phyloP scores from a whole-genome alignment of 2,329 filamentous ascomycete species.

The Scedosporium dehoogii region DNA sequence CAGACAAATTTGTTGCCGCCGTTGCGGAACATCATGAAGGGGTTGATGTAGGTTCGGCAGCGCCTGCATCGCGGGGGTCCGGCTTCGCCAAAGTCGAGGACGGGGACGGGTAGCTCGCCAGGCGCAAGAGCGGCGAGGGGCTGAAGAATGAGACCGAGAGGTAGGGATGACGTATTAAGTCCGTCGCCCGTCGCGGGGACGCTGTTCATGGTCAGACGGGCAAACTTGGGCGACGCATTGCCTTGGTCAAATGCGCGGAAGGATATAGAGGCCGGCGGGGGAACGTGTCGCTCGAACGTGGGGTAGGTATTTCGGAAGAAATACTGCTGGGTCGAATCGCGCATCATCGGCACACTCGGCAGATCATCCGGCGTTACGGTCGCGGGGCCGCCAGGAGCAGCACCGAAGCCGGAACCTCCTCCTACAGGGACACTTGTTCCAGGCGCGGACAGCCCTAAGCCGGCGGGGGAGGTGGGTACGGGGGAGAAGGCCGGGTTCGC shows the following conservation, averaged over 20 bases:
- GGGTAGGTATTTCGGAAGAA: conserved; percentile 85
- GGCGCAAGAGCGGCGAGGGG: conserved; percentile 74
- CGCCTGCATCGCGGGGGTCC: conserved; percentile 86
- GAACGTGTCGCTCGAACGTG: conserved; percentile 88
- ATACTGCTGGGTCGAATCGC: conserved; percentile 73
- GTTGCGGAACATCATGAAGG: conserved; percentile 94
- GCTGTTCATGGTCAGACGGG: conserved; percentile 84
- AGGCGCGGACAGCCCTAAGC: conserved; percentile 10
- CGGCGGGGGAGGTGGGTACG: conserved; percentile 13
- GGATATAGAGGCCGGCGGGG: conserved; percentile 77
- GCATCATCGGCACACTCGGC: conserved; percentile 77
- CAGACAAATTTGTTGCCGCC: conserved; percentile 96
- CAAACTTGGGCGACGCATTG: conserved; percentile 90
- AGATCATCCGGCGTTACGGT: conserved; percentile 86
- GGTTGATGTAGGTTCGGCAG: conserved; percentile 95
- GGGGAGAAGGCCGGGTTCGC: conserved; percentile 33
- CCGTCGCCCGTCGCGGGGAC: conserved; percentile 78
- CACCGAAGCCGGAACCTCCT: conserved; percentile 15
- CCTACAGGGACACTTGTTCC: conserved; percentile 13
- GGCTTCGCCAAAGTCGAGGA: conserved; percentile 86
- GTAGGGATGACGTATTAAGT: conserved; percentile 68
- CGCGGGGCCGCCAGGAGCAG: conserved; percentile 19
- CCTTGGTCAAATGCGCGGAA: conserved; percentile 95
- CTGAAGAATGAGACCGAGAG: conserved; percentile 80
- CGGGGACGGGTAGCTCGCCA: conserved; percentile 78